Percentiles rank a stretch among this genome's conserved stretches.
Conservation (phyloP, 2,329 filamentous ascomycete genomes). For the Davidsoniella eucalypti region DNA sequence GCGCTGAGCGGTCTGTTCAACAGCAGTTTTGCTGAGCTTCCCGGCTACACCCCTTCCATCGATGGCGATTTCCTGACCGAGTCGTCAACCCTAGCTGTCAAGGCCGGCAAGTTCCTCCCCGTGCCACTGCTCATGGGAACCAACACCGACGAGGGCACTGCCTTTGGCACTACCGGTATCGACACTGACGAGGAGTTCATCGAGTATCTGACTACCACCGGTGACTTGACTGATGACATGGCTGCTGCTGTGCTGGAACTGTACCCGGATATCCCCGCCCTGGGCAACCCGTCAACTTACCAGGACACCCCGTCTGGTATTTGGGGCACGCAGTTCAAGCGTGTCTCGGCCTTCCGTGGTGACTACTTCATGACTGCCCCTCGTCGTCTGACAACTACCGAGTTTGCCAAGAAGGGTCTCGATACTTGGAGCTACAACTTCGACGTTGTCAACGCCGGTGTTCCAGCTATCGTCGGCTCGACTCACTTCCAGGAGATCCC, state of each 20-base stretch:
- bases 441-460: constrained; percentile 23
- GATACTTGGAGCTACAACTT: constrained; percentile 39
- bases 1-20: constrained; percentile 20
- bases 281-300: constrained; percentile 30
- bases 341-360: constrained; percentile 35
- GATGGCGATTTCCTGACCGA: constrained; percentile 27
- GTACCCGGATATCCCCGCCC: constrained; percentile 33
- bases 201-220: constrained; percentile 20
- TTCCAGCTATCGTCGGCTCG: constrained; percentile 14
- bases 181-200: constrained; percentile 38
- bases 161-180: constrained; percentile 35
- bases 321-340: constrained; percentile 34
- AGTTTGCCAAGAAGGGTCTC: constrained; percentile 30
- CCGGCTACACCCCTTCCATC: constrained; percentile 15
- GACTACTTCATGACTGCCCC: constrained; percentile 39
- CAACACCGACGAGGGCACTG: constrained; percentile 48
- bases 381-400: constrained; percentile 34
- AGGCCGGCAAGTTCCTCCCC: constrained; percentile 41
- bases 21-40: constrained; percentile 11
- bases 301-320: constrained; percentile 18
- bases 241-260: constrained; percentile 24
- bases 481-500: constrained; percentile 19
- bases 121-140: constrained; percentile 47
- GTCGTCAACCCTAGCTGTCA: constrained; percentile 33
- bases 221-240: constrained; percentile 15